phyloP scores from a whole-genome alignment of 106 monocot genomes.

The Dendrobium catenatum region DNA sequence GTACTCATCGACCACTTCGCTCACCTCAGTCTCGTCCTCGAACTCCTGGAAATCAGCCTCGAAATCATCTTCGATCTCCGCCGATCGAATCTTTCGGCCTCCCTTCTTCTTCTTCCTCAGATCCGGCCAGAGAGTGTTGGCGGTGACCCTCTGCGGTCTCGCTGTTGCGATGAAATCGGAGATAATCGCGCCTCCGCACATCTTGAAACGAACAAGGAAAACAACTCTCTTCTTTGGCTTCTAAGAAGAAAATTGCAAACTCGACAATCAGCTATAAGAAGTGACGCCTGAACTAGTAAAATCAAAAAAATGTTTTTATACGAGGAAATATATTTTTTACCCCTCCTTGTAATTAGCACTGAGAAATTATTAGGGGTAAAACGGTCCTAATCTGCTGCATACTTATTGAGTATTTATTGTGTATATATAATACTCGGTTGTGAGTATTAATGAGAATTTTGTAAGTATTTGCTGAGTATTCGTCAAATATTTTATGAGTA shows the following conservation, averaged over 20 bases:
- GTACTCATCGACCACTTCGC: constrained; percentile 8
- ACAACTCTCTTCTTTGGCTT: neutral
- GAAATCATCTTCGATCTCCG: constrained; percentile 27
- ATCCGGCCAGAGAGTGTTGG: constrained; percentile 37
- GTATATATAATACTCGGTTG: too few relatives aligned
- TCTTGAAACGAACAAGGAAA: neutral
- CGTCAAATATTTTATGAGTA: too few relatives aligned
- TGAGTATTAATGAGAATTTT: too few relatives aligned
- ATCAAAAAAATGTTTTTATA: too few relatives aligned
- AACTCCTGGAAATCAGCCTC: constrained; percentile 30
- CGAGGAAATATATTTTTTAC: too few relatives aligned
- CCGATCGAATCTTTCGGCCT: neutral
- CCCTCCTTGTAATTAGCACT: too few relatives aligned
- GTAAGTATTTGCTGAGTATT: too few relatives aligned
- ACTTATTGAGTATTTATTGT: too few relatives aligned
- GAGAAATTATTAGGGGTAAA: too few relatives aligned
- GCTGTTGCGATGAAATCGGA: constrained; percentile 17
- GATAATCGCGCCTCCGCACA: constrained; percentile 24
- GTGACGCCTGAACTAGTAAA: neutral
- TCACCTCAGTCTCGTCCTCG: constrained; percentile 34
- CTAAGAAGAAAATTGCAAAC: neutral
- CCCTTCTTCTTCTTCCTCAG: constrained; percentile 18
- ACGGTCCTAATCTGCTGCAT: too few relatives aligned
- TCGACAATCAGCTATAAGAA: neutral
- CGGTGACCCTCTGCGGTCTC: constrained; percentile 18